Evolutionary conservation across 345 rosid genomes (phyloP).

Genomic region (Garcia nutans): DNA sequence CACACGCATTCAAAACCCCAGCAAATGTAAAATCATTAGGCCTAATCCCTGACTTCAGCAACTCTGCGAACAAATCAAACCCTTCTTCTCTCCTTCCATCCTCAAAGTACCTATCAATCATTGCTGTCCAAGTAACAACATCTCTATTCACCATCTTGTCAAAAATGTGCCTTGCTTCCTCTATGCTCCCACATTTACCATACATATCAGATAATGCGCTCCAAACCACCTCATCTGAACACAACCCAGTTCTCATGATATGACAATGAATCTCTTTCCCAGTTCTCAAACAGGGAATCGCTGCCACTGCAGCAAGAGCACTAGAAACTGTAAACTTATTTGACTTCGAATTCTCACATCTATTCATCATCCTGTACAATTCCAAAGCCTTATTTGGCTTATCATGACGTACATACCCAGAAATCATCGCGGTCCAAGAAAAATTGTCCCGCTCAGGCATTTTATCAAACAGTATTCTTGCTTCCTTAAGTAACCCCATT

Average conservation of each 20-base stretch:
- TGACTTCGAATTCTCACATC: constrained; percentile 26
- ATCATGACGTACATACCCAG: constrained; percentile 58
- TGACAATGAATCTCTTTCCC: constrained; percentile 88
- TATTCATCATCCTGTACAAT: constrained; percentile 53
- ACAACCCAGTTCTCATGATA: constrained; percentile 59
- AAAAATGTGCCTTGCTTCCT: constrained; percentile 68
- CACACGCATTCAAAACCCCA: constrained; percentile 73
- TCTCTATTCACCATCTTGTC: constrained; percentile 64
- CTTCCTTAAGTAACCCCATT: constrained; percentile 49
- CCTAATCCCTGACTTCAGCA: constrained; percentile 51
- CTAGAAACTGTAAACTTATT: constrained; percentile 68
- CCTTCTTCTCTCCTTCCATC: constrained; percentile 64
- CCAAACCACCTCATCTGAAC: constrained; percentile 87
- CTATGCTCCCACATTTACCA: constrained; percentile 80
- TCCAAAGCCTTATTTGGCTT: constrained; percentile 54
- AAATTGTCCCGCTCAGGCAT: constrained; percentile 80
- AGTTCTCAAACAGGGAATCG: constrained; percentile 42
- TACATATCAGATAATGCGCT: constrained; percentile 83
- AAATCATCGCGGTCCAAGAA: constrained; percentile 89
- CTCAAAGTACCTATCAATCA: constrained; percentile 75
- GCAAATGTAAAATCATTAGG: constrained; percentile 84
- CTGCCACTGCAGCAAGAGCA: constrained; percentile 72
- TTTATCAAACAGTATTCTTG: constrained; percentile 67
- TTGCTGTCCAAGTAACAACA: constrained; percentile 81
- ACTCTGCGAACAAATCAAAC: constrained; percentile 52